Conservation (phyloP, 148 eudicot genomes). For the Simmondsia chinensis region DNA sequence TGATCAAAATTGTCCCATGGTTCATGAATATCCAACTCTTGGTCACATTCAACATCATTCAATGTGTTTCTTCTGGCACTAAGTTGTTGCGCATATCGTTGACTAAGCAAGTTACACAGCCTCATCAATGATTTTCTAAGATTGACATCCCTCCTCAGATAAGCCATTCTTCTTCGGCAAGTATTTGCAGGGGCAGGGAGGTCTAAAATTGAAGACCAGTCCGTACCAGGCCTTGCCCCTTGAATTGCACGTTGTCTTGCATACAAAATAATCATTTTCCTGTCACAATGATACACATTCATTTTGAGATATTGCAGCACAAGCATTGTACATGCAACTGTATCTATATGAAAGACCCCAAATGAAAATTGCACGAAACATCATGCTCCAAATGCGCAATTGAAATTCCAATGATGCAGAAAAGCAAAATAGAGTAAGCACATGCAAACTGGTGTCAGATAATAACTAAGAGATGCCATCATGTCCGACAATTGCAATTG, state of each 20-base stretch:
- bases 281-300: constrained; percentile 15
- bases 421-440: too few relatives aligned
- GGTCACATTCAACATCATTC: constrained; percentile 16
- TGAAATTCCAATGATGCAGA: too few relatives aligned
- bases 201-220: constrained; percentile 55
- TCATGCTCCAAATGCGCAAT: not conserved
- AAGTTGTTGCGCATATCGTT: constrained; percentile 57
- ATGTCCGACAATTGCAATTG: too few relatives aligned
- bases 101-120: constrained; percentile 67
- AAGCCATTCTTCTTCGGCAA: constrained; percentile 76
- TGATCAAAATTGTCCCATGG: constrained; percentile 77
- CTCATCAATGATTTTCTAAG: constrained; percentile 63
- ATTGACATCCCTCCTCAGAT: constrained; percentile 31
- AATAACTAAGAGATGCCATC: not conserved
- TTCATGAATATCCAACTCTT: constrained; percentile 12
- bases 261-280: constrained; percentile 68
- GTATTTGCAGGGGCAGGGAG: constrained; percentile 66
- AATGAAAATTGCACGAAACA: not conserved
- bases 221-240: constrained; percentile 71
- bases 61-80: constrained; percentile 20
- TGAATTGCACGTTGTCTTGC: constrained; percentile 74
- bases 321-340: too few relatives aligned
- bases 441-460: too few relatives aligned
- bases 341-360: too few relatives aligned
- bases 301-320: too few relatives aligned